Evolutionary conservation across 257 asterid species (phyloP), one percentile per base, ranked within the genome.

Genomic region (Nicotiana noctiflora): DNA sequence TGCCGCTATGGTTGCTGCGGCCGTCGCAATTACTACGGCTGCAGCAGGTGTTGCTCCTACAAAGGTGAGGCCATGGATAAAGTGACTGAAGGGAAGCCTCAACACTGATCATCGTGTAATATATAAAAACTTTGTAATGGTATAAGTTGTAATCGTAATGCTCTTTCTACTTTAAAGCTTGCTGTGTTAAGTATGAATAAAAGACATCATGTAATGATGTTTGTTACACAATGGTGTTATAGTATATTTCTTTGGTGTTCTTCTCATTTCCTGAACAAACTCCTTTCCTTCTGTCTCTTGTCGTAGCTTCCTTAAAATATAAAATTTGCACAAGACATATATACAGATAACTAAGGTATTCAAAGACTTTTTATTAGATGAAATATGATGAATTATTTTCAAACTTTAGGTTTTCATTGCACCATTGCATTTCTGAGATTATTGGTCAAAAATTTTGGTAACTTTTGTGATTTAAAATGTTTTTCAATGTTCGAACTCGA

Each of bases 1-100:
- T 72, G 77, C 77, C 77, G 37, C 37, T 72, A 72, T 31, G 77
- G 77, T 21, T 72, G 77, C 4, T 72, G 77, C 49, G 49, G 49
- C 21, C 14, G 37, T 60, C 60, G 57, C 17, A 55, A 49, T 21
- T 14, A 72, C 77, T 13, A 72, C 5, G 60, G 77, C 49, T 72
- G 77, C 3, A 21, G 49, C 14, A 72, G 23, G 77, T 72, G 77
- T 19, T 72, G 77, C 77, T 44, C 19, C 66, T 76, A 76, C 18
- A 8, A 53, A 76, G 67, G 66, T 8, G 66, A 76, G 52, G 53
- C 80, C 8, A 76, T 52, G 66, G 31, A 57, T 19, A 76, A 57
- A 76, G 66, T 53, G 10, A 55, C 63, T 6, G 31, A 52, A 53
- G 52, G 3, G 18, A 53, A 52, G 52, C 67, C 80, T 32, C 80